A percentile compares a stretch with the other conserved stretches of the same genome.
phyloP scores from a whole-genome alignment of 306 rosid genomes.

The Ormosia emarginata region DNA sequence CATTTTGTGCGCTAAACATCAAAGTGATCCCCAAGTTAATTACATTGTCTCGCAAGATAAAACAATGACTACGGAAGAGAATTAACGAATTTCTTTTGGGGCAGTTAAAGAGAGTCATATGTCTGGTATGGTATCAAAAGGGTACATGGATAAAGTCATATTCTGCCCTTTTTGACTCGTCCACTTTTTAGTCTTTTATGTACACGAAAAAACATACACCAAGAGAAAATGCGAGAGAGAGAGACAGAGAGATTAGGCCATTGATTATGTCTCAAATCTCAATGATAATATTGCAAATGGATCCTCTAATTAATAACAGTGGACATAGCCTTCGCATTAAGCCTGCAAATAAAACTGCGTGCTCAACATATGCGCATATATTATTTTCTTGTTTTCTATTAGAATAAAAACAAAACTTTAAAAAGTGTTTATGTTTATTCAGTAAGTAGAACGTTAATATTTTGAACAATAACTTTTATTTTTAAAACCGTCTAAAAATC shows the following conservation, averaged over 20 bases:
- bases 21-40: constrained; percentile 43
- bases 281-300: constrained; percentile 17
- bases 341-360: constrained; percentile 6
- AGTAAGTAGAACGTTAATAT: background rate
- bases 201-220: background rate
- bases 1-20: constrained; percentile 20
- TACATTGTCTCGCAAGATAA: constrained; percentile 17
- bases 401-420: background rate
- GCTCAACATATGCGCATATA: background rate
- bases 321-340: constrained; percentile 1
- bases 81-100: constrained; percentile 63
- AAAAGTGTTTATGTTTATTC: background rate
- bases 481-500: background rate
- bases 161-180: constrained; percentile 39
- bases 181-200: constrained; percentile 21
- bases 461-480: background rate
- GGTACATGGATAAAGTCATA: constrained; percentile 20
- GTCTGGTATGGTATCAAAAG: constrained; percentile 28
- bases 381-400: background rate
- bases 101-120: constrained; percentile 42
- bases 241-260: background rate
- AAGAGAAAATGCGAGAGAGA: background rate
- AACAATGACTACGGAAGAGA: constrained; percentile 32
- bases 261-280: constrained; percentile 23
- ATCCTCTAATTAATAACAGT: constrained; percentile 5